These are phyloP conservation scores for Digitaria exilis DNA, from an alignment of 202 grass and related monocot genomes.

Conservation along the genomic window DNA sequence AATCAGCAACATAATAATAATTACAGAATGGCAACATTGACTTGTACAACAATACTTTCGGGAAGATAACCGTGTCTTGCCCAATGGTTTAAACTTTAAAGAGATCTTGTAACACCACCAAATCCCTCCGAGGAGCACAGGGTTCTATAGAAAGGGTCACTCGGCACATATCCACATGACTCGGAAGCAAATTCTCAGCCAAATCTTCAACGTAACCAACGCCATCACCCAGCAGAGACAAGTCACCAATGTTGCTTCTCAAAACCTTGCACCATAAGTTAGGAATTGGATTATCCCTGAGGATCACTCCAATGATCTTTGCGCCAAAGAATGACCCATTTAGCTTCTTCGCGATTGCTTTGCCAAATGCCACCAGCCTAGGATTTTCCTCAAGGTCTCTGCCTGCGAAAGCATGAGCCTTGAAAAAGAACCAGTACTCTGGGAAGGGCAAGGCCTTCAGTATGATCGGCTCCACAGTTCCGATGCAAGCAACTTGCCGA, in stretches of 20 bases:
- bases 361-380: too few relatives aligned
- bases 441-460: too few relatives aligned
- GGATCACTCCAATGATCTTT: slow-evolving; percentile 26
- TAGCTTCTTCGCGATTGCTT: too few relatives aligned
- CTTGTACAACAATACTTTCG: not conserved
- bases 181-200: not conserved
- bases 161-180: not conserved
- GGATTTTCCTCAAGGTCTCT: too few relatives aligned
- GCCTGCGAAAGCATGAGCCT: too few relatives aligned
- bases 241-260: not conserved
- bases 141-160: not conserved
- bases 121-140: not conserved
- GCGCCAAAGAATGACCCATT: slow-evolving; percentile 53
- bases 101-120: not conserved
- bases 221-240: slow-evolving; percentile 7
- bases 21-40: not conserved
- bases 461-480: too few relatives aligned
- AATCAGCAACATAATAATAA: too few relatives aligned
- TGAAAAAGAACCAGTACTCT: too few relatives aligned
- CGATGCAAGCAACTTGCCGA: too few relatives aligned
- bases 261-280: slow-evolving; percentile 36
- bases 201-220: not conserved
- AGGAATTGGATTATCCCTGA: slow-evolving; percentile 9
- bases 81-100: too few relatives aligned
- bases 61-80: not conserved